phyloP scores from a whole-genome alignment of 2,329 filamentous ascomycete species.

The Triangularia setosa region DNA sequence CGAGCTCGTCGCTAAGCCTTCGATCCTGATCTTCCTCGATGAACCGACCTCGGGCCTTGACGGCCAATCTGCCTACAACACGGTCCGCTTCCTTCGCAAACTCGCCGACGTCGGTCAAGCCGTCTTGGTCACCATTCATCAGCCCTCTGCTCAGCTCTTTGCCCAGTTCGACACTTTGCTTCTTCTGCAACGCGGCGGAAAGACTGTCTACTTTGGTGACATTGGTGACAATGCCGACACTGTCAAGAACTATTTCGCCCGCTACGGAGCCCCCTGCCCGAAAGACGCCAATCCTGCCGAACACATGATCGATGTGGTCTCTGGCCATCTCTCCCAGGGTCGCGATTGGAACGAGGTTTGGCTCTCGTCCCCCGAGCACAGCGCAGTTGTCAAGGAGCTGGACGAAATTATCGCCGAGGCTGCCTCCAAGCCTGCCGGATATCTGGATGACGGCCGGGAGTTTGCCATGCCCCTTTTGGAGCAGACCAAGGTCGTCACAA shows the following conservation, averaged over 20 bases:
- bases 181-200: conserved; percentile 60
- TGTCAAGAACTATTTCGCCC: conserved; percentile 61
- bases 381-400: conserved; percentile 59
- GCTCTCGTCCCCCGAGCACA: conserved; percentile 33
- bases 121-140: conserved; percentile 66
- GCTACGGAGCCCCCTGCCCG: conserved; percentile 60
- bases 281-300: conserved; percentile 67
- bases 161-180: conserved; percentile 63
- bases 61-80: conserved; percentile 63
- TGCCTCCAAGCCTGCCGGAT: conserved; percentile 39
- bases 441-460: conserved; percentile 54
- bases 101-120: conserved; percentile 64
- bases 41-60: conserved; percentile 65
- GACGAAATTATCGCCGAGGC: conserved; percentile 57
- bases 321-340: conserved; percentile 43
- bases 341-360: conserved; percentile 39
- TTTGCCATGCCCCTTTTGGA: conserved; percentile 65
- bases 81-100: conserved; percentile 62
- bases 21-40: conserved; percentile 57
- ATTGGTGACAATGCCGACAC: conserved; percentile 49
- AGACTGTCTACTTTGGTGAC: conserved; percentile 64
- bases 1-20: conserved; percentile 58
- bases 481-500: conserved; percentile 61
- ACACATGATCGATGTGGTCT: conserved; percentile 65
- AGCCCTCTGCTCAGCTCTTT: conserved; percentile 64